phyloP scores from a whole-genome alignment of 2,329 filamentous ascomycete genomes.

The Colletotrichum plurivorum region DNA sequence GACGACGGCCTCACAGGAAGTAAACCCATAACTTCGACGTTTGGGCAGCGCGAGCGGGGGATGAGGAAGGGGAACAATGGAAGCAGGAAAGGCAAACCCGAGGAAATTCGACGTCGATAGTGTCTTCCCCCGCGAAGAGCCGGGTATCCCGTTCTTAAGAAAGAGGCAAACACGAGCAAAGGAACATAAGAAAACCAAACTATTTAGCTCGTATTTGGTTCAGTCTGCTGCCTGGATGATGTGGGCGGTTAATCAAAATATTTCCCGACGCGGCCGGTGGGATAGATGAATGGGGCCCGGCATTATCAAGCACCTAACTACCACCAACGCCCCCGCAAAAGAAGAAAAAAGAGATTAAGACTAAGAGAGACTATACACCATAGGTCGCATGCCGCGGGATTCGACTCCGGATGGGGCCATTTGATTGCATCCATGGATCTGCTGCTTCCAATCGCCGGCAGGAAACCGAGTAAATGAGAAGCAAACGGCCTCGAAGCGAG shows the following conservation, averaged over 20 bases:
- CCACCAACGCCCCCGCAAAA: too few relatives aligned
- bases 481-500: slow-evolving; percentile 12
- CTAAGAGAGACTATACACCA: neutral
- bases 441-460: neutral
- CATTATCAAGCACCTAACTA: too few relatives aligned
- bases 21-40: slow-evolving; percentile 5
- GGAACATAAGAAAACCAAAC: too few relatives aligned
- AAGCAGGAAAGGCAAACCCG: neutral
- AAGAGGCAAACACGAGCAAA: neutral
- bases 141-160: neutral
- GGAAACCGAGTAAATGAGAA: neutral
- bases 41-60: neutral
- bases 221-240: neutral
- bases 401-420: neutral
- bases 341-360: neutral
- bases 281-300: too few relatives aligned
- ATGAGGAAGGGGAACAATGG: neutral
- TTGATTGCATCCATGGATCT: too few relatives aligned
- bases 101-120: too few relatives aligned
- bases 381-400: neutral
- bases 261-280: neutral
- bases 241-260: slow-evolving; percentile 16
- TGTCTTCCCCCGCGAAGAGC: neutral
- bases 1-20: slow-evolving; percentile 20
- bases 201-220: neutral